A percentile compares a stretch with the other conserved stretches of the same genome.
These are phyloP conservation scores for Lathyrus sativus DNA, from an alignment of 306 rosid species.

Conservation along the genomic window DNA sequence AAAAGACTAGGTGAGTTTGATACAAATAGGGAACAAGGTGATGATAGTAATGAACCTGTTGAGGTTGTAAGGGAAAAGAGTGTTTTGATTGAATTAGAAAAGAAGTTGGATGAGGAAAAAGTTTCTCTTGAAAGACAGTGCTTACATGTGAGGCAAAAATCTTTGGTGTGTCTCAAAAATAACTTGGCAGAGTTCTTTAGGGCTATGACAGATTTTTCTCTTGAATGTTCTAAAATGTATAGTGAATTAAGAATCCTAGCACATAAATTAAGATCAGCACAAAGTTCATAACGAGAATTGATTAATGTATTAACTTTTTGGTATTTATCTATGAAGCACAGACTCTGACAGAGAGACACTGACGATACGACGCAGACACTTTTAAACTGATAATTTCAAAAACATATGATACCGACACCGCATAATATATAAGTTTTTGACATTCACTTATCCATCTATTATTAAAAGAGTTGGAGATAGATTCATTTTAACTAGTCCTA, in stretches of 20 bases:
- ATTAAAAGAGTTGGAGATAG: too few species aligned
- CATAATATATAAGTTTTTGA: too few species aligned
- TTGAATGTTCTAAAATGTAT: constrained; percentile 68
- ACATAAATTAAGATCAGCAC: constrained; percentile 41
- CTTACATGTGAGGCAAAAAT: constrained; percentile 76
- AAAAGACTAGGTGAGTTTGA: constrained; percentile 50
- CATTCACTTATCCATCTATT: too few species aligned
- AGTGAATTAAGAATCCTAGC: constrained; percentile 47
- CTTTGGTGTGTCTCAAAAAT: constrained; percentile 58
- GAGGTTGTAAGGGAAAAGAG: constrained; percentile 57
- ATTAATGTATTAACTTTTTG: constrained; percentile 4
- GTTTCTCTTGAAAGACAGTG: constrained; percentile 57
- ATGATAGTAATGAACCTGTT: constrained; percentile 38
- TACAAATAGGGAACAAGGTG: constrained; percentile 49
- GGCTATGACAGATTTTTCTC: constrained; percentile 60
- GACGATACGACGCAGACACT: too few species aligned
- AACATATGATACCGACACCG: too few species aligned
- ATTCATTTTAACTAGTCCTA: background rate
- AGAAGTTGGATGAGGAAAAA: constrained; percentile 67
- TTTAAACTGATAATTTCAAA: too few species aligned
- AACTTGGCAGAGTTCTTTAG: constrained; percentile 76
- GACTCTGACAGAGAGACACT: too few species aligned
- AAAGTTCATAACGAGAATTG: constrained; percentile 42
- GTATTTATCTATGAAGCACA: too few species aligned
- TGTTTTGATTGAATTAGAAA: constrained; percentile 53